Percentiles rank a stretch among this genome's conserved stretches.
phyloP scores from a whole-genome alignment of 1,284 basidiomycete species.

The Microbotryum intermedium region DNA sequence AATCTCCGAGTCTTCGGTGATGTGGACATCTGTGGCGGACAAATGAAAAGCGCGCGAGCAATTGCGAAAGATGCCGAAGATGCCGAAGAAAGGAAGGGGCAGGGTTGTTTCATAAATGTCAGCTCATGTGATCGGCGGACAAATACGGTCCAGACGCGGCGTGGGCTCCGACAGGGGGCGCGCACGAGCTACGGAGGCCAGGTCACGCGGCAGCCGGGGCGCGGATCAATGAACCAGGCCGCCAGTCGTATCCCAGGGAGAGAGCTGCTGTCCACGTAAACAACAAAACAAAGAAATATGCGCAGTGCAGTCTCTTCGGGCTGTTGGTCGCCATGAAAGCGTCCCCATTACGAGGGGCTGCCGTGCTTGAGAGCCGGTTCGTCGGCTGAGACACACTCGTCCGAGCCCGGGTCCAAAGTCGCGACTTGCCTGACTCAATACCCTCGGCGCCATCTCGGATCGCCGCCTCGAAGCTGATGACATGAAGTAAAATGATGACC shows the following conservation, averaged over 20 bases:
- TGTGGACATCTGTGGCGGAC: slow-evolving; percentile 72
- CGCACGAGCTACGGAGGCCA: not conserved
- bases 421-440: slow-evolving; percentile 64
- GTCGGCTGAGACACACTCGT: not conserved
- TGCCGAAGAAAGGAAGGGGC: too few relatives aligned
- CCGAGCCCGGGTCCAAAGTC: not conserved
- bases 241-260: too few relatives aligned
- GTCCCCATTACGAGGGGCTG: too few relatives aligned
- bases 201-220: not conserved
- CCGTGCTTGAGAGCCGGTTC: not conserved
- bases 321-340: not conserved
- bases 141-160: too few relatives aligned
- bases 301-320: too few relatives aligned
- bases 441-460: slow-evolving; percentile 88
- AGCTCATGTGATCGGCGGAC: too few relatives aligned
- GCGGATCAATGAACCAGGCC: too few relatives aligned
- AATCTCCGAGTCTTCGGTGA: slow-evolving; percentile 79
- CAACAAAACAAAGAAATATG: too few relatives aligned
- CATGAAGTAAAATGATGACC: slow-evolving; percentile 45
- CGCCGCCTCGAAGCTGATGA: slow-evolving; percentile 72
- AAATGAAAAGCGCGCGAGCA: too few relatives aligned
- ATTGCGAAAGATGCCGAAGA: too few relatives aligned
- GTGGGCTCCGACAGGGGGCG: not conserved
- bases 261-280: too few relatives aligned
- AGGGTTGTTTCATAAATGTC: too few relatives aligned